Conservation (phyloP, 331 rosid species). For the Arachis monticola region DNA sequence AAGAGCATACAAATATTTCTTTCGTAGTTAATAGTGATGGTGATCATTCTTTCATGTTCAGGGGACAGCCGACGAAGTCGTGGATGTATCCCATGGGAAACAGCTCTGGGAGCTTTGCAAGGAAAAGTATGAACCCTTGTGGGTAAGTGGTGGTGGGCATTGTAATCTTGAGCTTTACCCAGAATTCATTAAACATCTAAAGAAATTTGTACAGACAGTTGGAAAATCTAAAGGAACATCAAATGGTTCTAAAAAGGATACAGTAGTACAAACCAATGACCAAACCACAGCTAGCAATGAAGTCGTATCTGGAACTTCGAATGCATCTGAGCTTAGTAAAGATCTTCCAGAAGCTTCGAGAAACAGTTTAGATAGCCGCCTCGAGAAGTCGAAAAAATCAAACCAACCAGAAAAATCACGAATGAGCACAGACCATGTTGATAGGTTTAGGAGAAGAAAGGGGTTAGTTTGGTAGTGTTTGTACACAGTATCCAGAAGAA, state of each 20-base stretch:
- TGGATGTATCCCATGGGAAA: constrained; percentile 90
- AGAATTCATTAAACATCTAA: constrained; percentile 87
- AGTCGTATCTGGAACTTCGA: constrained; percentile 61
- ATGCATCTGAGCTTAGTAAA: constrained; percentile 55
- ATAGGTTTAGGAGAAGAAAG: constrained; percentile 85
- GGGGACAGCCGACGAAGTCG: constrained; percentile 97
- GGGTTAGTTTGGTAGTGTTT: constrained; percentile 77
- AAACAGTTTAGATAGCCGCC: constrained; percentile 98
- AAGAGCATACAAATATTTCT: no score
- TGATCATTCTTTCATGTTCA: constrained; percentile 34
- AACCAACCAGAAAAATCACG: constrained; percentile 86
- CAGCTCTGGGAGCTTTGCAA: constrained; percentile 90
- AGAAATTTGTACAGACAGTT: constrained; percentile 88
- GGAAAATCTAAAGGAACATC: constrained; percentile 75
- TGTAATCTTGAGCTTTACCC: constrained; percentile 93
- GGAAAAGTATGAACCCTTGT: constrained; percentile 87
- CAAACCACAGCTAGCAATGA: constrained; percentile 61
- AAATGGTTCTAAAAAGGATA: constrained; percentile 54
- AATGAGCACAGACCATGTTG: constrained; percentile 92
- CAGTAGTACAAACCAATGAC: constrained; percentile 49
- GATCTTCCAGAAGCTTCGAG: constrained; percentile 87
- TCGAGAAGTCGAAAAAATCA: constrained; percentile 75
- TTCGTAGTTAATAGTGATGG: constrained; percentile 23
- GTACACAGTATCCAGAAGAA: constrained; percentile 48
- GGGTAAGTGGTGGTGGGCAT: constrained; percentile 97